A percentile compares a stretch with the other conserved stretches of the same genome.
Conservation (phyloP, 179 eudicot species). For the Beta corolliflora region DNA sequence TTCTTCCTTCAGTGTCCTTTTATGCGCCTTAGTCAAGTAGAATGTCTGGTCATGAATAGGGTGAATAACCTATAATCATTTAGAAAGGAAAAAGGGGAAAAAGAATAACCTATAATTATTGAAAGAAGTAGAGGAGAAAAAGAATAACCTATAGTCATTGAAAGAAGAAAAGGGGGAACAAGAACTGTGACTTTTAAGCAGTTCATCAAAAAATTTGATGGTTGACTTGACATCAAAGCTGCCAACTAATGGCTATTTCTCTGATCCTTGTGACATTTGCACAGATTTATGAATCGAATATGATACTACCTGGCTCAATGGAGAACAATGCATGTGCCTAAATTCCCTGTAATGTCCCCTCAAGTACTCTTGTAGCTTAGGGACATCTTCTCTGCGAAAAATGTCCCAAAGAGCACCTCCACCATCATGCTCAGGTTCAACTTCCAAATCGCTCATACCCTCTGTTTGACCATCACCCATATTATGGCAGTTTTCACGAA, state of each 20-base stretch:
- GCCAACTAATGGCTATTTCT: too few species aligned
- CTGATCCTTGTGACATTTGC: too few species aligned
- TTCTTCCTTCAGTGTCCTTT: slow-evolving; percentile 74
- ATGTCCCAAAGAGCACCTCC: slow-evolving; percentile 86
- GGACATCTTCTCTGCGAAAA: slow-evolving; percentile 68
- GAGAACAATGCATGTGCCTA: slow-evolving; percentile 53
- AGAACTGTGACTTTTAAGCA: too few species aligned
- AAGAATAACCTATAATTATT: too few species aligned
- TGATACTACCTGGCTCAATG: slow-evolving; percentile 44
- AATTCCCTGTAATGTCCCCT: slow-evolving; percentile 58
- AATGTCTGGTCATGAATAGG: slow-evolving; percentile 91
- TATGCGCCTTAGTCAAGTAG: slow-evolving; percentile 65
- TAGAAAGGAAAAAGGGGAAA: neutral
- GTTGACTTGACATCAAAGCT: too few species aligned
- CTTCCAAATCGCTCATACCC: neutral
- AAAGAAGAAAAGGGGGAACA: too few species aligned
- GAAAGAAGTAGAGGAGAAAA: too few species aligned
- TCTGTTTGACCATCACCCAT: too few species aligned
- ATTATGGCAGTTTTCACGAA: too few species aligned
- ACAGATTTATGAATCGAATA: too few species aligned
- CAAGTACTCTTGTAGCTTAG: slow-evolving; percentile 64
- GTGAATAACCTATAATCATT: slow-evolving; percentile 69
- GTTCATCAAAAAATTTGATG: neutral
- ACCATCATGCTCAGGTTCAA: slow-evolving; percentile 12
- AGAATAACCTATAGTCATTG: too few species aligned